Evolutionary conservation across 352 stramenopile genomes (phyloP).

Genomic region (Globisporangium cystogenes): DNA sequence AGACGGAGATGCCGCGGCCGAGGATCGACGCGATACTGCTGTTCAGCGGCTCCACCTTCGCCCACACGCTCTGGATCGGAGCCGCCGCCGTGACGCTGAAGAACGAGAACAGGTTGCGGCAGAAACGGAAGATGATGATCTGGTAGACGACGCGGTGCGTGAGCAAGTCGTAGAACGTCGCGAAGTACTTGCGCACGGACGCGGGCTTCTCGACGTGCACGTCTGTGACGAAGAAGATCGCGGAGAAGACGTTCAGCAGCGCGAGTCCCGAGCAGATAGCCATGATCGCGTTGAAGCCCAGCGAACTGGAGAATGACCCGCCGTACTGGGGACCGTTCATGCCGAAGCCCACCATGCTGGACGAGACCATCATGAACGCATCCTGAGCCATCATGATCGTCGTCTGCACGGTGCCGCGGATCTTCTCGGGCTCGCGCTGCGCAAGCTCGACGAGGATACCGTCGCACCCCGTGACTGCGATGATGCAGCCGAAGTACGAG

Average conservation of each 20-base stretch:
- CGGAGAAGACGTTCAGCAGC: slow-evolving; percentile 18
- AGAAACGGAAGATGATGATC: slow-evolving; percentile 48
- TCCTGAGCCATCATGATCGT: slow-evolving; percentile 36
- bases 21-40: slow-evolving; percentile 43
- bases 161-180: slow-evolving; percentile 32
- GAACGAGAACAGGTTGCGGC: slow-evolving; percentile 34
- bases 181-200: slow-evolving; percentile 25
- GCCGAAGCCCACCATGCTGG: slow-evolving; percentile 40
- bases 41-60: slow-evolving; percentile 53
- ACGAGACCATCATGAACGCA: background rate
- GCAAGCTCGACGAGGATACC: slow-evolving; percentile 54
- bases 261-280: slow-evolving; percentile 22
- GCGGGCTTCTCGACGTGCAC: slow-evolving; percentile 5
- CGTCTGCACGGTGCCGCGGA: slow-evolving; percentile 46
- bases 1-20: slow-evolving; percentile 33
- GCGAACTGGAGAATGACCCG: slow-evolving; percentile 36
- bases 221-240: slow-evolving; percentile 44
- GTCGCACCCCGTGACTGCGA: slow-evolving; percentile 40
- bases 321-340: slow-evolving; percentile 57
- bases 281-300: slow-evolving; percentile 52
- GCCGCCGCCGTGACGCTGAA: slow-evolving; percentile 44
- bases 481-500: slow-evolving; percentile 46
- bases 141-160: slow-evolving; percentile 49
- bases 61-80: slow-evolving; percentile 46
- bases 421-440: slow-evolving; percentile 41